phyloP scores from a whole-genome alignment of 768 basidiomycete species.

The Suillus subluteus region DNA sequence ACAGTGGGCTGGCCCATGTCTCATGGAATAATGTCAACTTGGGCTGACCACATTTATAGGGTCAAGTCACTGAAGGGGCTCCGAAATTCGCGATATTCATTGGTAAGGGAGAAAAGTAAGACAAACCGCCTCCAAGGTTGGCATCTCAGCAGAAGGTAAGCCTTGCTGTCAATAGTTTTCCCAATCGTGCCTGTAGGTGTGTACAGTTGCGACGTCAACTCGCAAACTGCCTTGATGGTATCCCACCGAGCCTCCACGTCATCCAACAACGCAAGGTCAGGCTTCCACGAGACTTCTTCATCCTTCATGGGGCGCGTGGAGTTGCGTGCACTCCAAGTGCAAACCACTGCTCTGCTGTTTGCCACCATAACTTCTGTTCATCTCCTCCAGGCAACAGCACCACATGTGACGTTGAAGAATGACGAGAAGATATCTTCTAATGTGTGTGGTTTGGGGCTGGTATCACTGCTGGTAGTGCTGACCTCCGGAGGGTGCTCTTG shows the following conservation, averaged over 20 bases:
- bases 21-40: no score
- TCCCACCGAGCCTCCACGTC: neutral
- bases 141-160: neutral
- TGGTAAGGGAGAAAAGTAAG: no score
- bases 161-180: neutral
- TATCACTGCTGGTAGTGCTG: no score
- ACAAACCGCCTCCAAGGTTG: neutral
- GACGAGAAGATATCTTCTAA: neutral
- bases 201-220: neutral
- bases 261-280: neutral
- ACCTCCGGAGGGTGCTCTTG: no score
- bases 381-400: neutral
- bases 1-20: no score
- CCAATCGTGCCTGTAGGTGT: neutral
- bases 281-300: neutral
- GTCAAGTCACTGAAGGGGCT: no score
- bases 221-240: neutral
- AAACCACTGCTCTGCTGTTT: neutral
- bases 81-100: no score
- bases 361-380: neutral
- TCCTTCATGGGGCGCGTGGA: neutral
- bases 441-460: neutral
- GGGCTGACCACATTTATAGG: no score
- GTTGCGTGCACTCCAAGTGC: neutral
- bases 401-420: neutral